A percentile compares a stretch with the other conserved stretches of the same genome.
Conservation (phyloP, 2,329 filamentous ascomycete genomes). For the Ceratocystis huliohia region DNA sequence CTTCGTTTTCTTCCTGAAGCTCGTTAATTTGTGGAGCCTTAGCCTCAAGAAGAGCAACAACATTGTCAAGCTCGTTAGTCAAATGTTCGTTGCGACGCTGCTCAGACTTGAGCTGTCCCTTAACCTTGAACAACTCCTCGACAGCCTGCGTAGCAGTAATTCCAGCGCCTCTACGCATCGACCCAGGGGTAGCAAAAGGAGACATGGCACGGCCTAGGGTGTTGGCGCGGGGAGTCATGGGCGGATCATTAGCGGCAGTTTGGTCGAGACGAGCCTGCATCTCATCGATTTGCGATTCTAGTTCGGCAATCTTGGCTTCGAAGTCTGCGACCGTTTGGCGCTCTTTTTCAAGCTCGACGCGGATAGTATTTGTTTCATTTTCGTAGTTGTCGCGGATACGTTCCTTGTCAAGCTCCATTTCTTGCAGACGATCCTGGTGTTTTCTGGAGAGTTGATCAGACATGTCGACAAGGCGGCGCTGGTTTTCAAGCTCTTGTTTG, state of each 20-base stretch:
- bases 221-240: conserved; percentile 50
- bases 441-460: conserved; percentile 65
- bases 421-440: conserved; percentile 55
- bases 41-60: conserved; percentile 71
- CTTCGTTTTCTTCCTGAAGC: conserved; percentile 64
- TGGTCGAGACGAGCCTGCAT: conserved; percentile 39
- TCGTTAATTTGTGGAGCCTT: conserved; percentile 83
- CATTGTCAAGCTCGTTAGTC: conserved; percentile 65
- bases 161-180: conserved; percentile 41
- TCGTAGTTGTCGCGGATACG: conserved; percentile 52
- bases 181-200: conserved; percentile 49
- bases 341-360: conserved; percentile 45
- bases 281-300: conserved; percentile 43
- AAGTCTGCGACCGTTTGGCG: conserved; percentile 35
- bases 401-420: conserved; percentile 52
- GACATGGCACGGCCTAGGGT: conserved; percentile 44
- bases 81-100: conserved; percentile 63
- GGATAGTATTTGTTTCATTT: conserved; percentile 43
- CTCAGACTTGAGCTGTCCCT: conserved; percentile 61
- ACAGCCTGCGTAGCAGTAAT: conserved; percentile 51
- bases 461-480: conserved; percentile 68
- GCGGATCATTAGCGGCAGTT: conserved; percentile 31
- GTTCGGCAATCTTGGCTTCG: conserved; percentile 37
- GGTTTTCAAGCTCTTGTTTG: conserved; percentile 71
- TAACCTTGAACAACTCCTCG: conserved; percentile 52